phyloP scores from a whole-genome alignment of 129 eudicot genomes.

The Arctium lappa region DNA sequence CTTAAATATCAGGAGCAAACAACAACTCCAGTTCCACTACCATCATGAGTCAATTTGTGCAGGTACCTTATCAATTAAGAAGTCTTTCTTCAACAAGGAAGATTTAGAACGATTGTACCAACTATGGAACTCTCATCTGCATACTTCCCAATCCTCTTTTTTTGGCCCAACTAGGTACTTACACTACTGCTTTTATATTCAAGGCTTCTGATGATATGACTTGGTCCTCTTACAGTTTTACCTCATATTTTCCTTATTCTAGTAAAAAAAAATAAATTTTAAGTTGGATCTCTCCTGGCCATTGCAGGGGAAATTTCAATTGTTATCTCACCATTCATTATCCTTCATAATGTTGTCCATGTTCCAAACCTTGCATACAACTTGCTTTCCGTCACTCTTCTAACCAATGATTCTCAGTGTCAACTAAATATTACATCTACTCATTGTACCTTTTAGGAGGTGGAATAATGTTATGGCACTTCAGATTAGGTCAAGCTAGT shows the following conservation, averaged over 20 bases:
- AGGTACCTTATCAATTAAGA: not conserved
- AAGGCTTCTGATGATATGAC: not conserved
- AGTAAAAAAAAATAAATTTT: not conserved
- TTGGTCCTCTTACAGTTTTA: not conserved
- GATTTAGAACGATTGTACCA: no score
- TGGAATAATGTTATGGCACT: no score
- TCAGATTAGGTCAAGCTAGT: no score
- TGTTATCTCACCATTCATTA: not conserved
- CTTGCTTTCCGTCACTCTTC: not conserved
- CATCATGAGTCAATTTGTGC: not conserved
- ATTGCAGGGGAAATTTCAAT: not conserved
- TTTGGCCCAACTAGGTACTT: not conserved
- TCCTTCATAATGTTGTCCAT: not conserved
- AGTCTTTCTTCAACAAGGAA: not conserved
- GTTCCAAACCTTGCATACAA: not conserved
- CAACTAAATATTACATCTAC: not conserved
- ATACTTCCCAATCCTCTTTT: not conserved
- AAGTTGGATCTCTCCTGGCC: not conserved
- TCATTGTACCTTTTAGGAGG: not conserved
- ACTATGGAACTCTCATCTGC: not conserved
- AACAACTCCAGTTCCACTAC: not conserved
- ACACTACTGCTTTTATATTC: not conserved
- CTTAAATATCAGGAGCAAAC: not conserved
- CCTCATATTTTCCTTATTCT: not conserved
- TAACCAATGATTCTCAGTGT: not conserved